Evolutionary conservation across 306 rosid species (phyloP).

Genomic region (Cicer arietinum): DNA sequence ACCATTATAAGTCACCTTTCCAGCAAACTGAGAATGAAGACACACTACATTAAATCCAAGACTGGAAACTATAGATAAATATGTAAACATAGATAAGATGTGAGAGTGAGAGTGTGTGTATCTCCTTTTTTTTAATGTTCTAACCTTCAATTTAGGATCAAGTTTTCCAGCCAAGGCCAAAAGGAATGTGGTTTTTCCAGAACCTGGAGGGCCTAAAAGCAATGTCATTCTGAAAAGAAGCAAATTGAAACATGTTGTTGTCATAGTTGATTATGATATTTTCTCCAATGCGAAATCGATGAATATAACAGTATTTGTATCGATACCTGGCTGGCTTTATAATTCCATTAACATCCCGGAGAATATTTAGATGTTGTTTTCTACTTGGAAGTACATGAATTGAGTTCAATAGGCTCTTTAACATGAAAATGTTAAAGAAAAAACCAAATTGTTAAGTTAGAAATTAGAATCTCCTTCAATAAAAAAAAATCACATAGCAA

Average conservation of each 20-base stretch:
- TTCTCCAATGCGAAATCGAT: constrained; percentile 5
- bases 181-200: constrained; percentile 82
- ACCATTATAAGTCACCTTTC: constrained; percentile 69
- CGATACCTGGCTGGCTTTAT: constrained; percentile 76
- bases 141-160: constrained; percentile 66
- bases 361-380: constrained; percentile 57
- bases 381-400: constrained; percentile 48
- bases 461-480: constrained; percentile 30
- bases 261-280: neutral
- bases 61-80: neutral
- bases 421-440: neutral
- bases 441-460: neutral
- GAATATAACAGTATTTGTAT: neutral
- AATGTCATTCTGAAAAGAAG: constrained; percentile 64
- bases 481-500: constrained; percentile 3
- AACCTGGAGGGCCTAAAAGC: constrained; percentile 87
- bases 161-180: constrained; percentile 81
- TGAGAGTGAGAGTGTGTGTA: neutral
- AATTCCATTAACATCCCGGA: constrained; percentile 75
- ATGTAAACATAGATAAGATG: neutral
- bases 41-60: constrained; percentile 3
- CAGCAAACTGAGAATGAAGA: constrained; percentile 54
- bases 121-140: constrained; percentile 1
- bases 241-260: constrained; percentile 21
- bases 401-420: constrained; percentile 49